phyloP scores from a whole-genome alignment of 2,329 filamentous ascomycete species.

The Fusarium siculi region DNA sequence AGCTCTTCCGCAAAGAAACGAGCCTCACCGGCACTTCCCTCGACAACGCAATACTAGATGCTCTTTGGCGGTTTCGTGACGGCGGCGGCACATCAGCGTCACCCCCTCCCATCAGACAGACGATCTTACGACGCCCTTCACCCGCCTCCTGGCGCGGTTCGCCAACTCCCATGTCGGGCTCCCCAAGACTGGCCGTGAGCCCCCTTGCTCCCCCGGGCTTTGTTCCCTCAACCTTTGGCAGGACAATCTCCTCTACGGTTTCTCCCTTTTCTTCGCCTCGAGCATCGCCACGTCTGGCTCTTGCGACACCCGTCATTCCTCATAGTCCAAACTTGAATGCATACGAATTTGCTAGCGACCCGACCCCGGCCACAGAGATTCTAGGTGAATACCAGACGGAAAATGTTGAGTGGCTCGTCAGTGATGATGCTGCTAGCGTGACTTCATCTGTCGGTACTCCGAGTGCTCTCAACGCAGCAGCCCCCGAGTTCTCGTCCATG shows the following conservation, averaged over 20 bases:
- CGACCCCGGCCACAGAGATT: conserved; percentile 82
- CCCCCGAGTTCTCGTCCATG: conserved; percentile 77
- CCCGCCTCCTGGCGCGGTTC: conserved; percentile 93
- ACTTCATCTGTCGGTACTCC: conserved; percentile 77
- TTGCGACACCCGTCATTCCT: conserved; percentile 89
- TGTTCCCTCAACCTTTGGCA: conserved; percentile 77
- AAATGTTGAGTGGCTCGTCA: conserved; percentile 97
- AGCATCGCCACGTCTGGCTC: conserved; percentile 89
- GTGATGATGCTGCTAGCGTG: conserved; percentile 83
- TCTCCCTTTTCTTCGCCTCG: conserved; percentile 95
- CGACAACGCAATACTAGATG: conserved; percentile 90
- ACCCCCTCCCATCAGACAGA: conserved; percentile 87
- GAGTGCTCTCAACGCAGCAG: conserved; percentile 79
- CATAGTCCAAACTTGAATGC: conserved; percentile 94
- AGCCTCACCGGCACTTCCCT: conserved; percentile 78
- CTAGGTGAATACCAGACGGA: conserved; percentile 93
- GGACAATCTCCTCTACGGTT: conserved; percentile 80
- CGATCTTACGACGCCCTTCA: conserved; percentile 88
- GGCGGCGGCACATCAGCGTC: conserved; percentile 73
- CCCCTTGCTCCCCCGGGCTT: conserved; percentile 88
- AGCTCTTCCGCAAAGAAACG: conserved; percentile 83
- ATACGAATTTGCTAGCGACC: conserved; percentile 90
- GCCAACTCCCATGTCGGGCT: conserved; percentile 83
- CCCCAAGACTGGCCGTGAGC: conserved; percentile 82
- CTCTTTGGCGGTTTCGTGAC: conserved; percentile 86